Percentiles rank a stretch among this genome's conserved stretches.
Evolutionary conservation across 768 basidiomycete genomes (phyloP).

Genomic region (Russula dissimulans): DNA sequence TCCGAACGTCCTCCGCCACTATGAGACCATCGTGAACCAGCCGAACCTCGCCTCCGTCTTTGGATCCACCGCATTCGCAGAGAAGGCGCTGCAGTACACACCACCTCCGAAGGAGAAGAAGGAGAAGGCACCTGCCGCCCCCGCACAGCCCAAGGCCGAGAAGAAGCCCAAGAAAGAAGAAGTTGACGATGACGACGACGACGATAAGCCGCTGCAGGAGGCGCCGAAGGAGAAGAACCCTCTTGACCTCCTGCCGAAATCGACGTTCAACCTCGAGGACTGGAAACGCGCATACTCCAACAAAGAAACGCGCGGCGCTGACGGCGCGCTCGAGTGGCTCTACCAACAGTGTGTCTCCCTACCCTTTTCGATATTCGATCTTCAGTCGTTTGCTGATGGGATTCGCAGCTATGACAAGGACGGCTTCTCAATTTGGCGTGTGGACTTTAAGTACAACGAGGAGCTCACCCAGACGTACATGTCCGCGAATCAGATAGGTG

Average conservation of each 20-base stretch:
- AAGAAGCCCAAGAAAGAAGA: conserved; percentile 53
- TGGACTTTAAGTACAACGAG: conserved; percentile 94
- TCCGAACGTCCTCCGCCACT: conserved; percentile 73
- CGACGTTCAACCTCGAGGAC: conserved; percentile 83
- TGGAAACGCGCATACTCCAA: conserved; percentile 99
- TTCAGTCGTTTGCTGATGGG: conserved; percentile 4
- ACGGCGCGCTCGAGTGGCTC: conserved; percentile 89
- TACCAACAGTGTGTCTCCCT: conserved; percentile 67
- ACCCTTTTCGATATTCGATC: not conserved
- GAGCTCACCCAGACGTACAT: conserved; percentile 91
- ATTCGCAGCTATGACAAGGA: conserved; percentile 66
- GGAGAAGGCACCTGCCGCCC: conserved; percentile 26
- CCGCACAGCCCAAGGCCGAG: conserved; percentile 43
- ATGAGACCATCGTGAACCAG: conserved; percentile 85
- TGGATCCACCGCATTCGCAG: conserved; percentile 48
- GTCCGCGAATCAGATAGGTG: conserved; percentile 89
- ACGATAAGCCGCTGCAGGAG: conserved; percentile 55
- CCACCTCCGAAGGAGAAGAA: conserved; percentile 48
- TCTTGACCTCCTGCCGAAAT: conserved; percentile 83
- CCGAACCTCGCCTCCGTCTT: conserved; percentile 62
- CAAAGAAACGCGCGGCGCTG: conserved; percentile 85
- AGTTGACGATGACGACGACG: conserved; percentile 62
- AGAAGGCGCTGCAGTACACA: conserved; percentile 61
- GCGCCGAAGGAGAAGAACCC: conserved; percentile 95
- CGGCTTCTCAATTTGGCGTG: conserved; percentile 85